Conservation (phyloP, 73 alveolate species). For the Paramecium caudatum region DNA sequence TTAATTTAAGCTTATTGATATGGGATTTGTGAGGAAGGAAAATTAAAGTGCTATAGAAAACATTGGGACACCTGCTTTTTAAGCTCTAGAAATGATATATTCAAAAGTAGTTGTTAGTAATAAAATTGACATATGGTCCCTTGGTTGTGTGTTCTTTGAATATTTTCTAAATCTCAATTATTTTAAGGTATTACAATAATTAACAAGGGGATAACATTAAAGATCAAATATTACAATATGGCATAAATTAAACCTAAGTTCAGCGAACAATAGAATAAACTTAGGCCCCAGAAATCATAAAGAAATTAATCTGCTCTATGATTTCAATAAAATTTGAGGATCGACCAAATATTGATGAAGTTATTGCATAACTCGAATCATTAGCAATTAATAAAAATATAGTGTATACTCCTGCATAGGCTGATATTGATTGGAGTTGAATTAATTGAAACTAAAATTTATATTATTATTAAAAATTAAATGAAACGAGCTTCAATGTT, state of each 20-base stretch:
- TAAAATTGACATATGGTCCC: slow-evolving; percentile 67
- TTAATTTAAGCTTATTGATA: neutral
- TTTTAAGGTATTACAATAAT: neutral
- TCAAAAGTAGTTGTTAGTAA: neutral
- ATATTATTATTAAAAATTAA: neutral
- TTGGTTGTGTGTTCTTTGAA: slow-evolving; percentile 68
- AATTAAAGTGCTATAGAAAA: neutral
- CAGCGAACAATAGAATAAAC: neutral
- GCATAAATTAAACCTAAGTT: neutral
- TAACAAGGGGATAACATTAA: neutral
- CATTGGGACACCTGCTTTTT: slow-evolving; percentile 41
- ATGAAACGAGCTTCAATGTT: slow-evolving; percentile 14
- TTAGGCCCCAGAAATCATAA: no score
- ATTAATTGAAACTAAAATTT: neutral
- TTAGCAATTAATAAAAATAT: neutral
- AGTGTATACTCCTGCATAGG: no score
- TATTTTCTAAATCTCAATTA: neutral
- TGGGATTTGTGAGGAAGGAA: slow-evolving; percentile 18
- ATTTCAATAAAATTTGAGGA: no score
- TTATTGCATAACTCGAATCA: neutral
- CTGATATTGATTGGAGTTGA: neutral
- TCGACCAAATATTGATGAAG: neutral
- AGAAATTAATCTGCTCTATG: no score
- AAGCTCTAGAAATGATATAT: slow-evolving; percentile 8
- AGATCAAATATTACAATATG: slow-evolving; percentile 5